Base-by-base conservation (phyloP, 73 alveolate genomes). In the Paraurostyla sp. region DNA sequence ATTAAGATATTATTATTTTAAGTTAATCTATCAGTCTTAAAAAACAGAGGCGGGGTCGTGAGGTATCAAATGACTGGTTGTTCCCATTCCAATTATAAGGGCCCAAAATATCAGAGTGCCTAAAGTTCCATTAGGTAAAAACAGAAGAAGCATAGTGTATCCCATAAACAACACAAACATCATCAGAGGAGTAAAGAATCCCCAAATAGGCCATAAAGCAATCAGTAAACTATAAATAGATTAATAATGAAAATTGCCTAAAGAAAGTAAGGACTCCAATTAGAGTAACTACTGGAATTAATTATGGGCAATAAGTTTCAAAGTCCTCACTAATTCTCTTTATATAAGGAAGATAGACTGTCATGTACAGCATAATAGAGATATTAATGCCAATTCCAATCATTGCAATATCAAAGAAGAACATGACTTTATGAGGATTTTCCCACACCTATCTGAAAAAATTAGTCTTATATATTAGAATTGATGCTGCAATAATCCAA, bases 181-280 rank as follows among this genome's bases (percentile, higher is more conserved):
- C 18, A 68, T 23, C 1, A 65, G 1, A 35, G 68, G 59, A 1
- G 87, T 83, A 9, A 65, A 32, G 36, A 62, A 11, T 36, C 92
- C 92, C 92, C 92, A 83, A 16, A 83, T 48, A 16, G 92, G 92
- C 87, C 87, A 75, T 18, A 75, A 13, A 33, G 87, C 87, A 46
- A 75, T 18, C 3, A 46, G 41, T 29, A 75, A 38, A 33, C 85
- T 69, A 69, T 33, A 11, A 7, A 23, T 13, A 23, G 42, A 16
- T 57, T 45, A 82, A 11, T 23, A 48, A 36, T n/a, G 63, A 32
- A 69, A 33, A 63, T 60, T 40, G 27, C 68, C 68, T 33, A 13
- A 82, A 36, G 59, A 82, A 82, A 32, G 80, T 0, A 0, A 65
- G 0, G 6, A 68, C 58, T 23, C 92, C 87, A 0, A 35, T 23